Conservation (phyloP, 2,329 filamentous ascomycete species). For the Fusarium succisae region DNA sequence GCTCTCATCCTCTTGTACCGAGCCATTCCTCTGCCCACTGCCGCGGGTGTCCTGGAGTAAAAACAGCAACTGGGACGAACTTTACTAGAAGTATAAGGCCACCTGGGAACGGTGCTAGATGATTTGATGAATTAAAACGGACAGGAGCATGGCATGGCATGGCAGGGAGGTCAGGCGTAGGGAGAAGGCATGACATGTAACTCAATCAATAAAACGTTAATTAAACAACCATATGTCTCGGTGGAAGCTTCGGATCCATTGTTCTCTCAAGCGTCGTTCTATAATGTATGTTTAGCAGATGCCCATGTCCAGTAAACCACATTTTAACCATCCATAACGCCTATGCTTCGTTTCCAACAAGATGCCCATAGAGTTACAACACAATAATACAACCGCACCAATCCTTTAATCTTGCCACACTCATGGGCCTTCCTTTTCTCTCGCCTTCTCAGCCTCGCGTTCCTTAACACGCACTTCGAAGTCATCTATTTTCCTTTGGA, state of each 20-base stretch:
- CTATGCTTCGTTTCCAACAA: constrained; percentile 3
- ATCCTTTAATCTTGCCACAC: background rate
- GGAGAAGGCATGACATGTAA: constrained; percentile 22
- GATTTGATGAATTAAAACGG: constrained; percentile 21
- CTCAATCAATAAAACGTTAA: constrained; percentile 20
- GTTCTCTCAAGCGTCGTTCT: background rate
- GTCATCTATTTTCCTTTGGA: constrained; percentile 55
- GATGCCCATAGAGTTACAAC: constrained; percentile 20
- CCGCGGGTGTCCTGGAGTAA: constrained; percentile 56
- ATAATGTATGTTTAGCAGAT: background rate
- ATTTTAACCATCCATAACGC: constrained; percentile 15
- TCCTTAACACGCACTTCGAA: constrained; percentile 53
- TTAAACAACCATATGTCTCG: background rate
- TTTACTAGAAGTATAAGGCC: background rate
- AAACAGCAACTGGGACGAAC: background rate
- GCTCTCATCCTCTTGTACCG: constrained; percentile 83
- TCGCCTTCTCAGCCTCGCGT: constrained; percentile 45
- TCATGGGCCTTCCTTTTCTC: constrained; percentile 22
- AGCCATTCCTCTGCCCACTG: constrained; percentile 73
- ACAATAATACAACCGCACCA: constrained; percentile 10
- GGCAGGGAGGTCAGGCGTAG: constrained; percentile 26
- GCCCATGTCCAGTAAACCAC: background rate
- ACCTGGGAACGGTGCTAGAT: background rate
- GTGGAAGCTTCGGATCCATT: background rate
- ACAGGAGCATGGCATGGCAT: constrained; percentile 13